phyloP scores from a whole-genome alignment of 225 moss, liverwort and hornwort genomes.

The Neckera pumila region DNA sequence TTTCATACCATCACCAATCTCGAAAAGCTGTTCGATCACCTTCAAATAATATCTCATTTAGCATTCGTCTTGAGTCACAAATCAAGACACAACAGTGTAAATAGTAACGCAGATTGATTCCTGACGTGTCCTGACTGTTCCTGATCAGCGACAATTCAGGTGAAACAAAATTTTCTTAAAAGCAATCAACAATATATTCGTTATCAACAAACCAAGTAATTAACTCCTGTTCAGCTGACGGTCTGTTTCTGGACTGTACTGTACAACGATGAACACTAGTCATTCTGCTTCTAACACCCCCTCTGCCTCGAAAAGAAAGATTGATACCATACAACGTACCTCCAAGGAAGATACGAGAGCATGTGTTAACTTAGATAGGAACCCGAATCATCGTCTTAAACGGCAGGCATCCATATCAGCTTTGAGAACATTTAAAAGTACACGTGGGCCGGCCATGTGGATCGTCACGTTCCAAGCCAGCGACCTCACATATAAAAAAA shows the following conservation, averaged over 20 bases:
- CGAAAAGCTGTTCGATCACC: background rate
- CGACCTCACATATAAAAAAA: background rate
- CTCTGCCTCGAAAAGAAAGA: background rate
- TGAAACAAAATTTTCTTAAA: background rate
- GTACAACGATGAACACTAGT: background rate
- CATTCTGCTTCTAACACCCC: background rate
- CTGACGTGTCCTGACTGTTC: background rate
- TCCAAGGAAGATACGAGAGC: background rate
- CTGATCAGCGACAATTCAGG: background rate
- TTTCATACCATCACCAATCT: background rate
- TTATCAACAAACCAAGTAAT: background rate
- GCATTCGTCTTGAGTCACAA: background rate
- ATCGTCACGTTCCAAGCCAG: slow-evolving; percentile 3
- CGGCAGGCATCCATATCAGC: background rate
- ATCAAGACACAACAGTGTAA: background rate
- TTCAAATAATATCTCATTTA: background rate
- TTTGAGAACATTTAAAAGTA: slow-evolving; percentile 11
- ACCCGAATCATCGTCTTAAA: background rate
- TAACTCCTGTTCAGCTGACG: background rate
- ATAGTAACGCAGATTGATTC: background rate
- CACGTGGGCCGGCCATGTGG: background rate
- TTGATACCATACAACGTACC: background rate
- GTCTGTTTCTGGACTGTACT: background rate
- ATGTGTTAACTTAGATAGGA: background rate
- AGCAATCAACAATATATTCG: background rate